Conservation (phyloP, 1,284 basidiomycete genomes). For the Austropuccinia psidii region DNA sequence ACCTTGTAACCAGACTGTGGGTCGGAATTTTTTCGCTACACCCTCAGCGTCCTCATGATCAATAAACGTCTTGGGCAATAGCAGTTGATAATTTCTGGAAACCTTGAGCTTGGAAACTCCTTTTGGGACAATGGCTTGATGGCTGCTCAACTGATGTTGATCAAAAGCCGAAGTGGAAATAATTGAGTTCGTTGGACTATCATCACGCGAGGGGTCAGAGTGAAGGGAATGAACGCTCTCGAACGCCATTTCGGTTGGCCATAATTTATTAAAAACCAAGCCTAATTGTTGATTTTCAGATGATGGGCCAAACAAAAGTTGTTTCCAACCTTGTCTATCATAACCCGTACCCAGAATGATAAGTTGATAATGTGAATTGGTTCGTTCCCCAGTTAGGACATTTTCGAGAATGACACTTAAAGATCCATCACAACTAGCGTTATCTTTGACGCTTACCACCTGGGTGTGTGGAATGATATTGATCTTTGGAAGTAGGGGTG, state of each 20-base stretch:
- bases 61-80: not conserved
- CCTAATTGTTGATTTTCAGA: not conserved
- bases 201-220: not conserved
- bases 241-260: no score
- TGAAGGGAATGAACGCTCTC: not conserved
- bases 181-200: not conserved
- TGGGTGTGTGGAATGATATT: constrained; percentile 48
- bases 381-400: constrained; percentile 27
- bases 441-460: constrained; percentile 36
- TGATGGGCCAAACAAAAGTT: constrained; percentile 38
- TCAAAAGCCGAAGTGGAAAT: not conserved
- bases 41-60: constrained; percentile 36
- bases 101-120: not conserved
- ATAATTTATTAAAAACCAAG: not conserved
- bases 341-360: constrained; percentile 58
- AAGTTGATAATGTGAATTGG: constrained; percentile 50
- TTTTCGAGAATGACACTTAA: constrained; percentile 37
- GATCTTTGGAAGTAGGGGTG: constrained; percentile 36
- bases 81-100: constrained; percentile 7
- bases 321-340: constrained; percentile 49
- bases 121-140: not conserved
- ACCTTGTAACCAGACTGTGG: constrained; percentile 56
- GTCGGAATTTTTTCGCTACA: constrained; percentile 44
- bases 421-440: constrained; percentile 14
- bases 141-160: not conserved